Evolutionary conservation across 2,329 filamentous ascomycete genomes (phyloP).

Genomic region (Talaromyces sp.): DNA sequence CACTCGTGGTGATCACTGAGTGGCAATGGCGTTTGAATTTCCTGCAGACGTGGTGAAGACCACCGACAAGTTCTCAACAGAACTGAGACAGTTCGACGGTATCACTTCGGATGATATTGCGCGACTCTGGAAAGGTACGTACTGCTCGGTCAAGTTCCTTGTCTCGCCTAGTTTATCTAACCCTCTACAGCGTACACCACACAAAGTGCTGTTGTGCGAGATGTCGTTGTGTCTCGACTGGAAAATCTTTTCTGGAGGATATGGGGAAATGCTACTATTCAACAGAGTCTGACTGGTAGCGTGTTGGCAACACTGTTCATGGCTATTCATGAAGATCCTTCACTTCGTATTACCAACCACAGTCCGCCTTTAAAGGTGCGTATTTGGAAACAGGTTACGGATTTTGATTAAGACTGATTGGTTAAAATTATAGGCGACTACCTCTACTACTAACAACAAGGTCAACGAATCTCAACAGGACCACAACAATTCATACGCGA

Average conservation of each 20-base stretch:
- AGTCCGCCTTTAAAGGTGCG: conserved; percentile 10
- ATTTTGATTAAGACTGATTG: background rate
- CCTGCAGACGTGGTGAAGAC: conserved; percentile 46
- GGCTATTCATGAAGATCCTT: conserved; percentile 41
- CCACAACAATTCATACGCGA: background rate
- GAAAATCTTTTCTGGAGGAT: conserved; percentile 56
- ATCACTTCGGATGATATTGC: conserved; percentile 44
- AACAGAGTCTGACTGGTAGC: conserved; percentile 38
- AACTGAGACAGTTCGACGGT: conserved; percentile 37
- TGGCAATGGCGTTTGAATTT: conserved; percentile 39
- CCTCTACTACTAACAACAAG: background rate
- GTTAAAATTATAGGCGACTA: background rate
- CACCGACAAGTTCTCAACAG: conserved; percentile 37
- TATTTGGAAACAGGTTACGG: background rate
- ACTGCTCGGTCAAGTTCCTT: conserved; percentile 9
- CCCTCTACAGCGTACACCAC: conserved; percentile 44
- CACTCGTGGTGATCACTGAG: conserved; percentile 5
- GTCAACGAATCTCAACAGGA: background rate
- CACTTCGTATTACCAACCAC: conserved; percentile 25
- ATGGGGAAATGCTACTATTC: conserved; percentile 45
- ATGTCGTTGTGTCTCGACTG: conserved; percentile 44
- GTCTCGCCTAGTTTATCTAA: background rate
- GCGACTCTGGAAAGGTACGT: conserved; percentile 51
- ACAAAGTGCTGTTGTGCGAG: conserved; percentile 45
- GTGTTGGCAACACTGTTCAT: conserved; percentile 46